phyloP scores from a whole-genome alignment of 441 rosid species.

The Codiaeum variegatum region DNA sequence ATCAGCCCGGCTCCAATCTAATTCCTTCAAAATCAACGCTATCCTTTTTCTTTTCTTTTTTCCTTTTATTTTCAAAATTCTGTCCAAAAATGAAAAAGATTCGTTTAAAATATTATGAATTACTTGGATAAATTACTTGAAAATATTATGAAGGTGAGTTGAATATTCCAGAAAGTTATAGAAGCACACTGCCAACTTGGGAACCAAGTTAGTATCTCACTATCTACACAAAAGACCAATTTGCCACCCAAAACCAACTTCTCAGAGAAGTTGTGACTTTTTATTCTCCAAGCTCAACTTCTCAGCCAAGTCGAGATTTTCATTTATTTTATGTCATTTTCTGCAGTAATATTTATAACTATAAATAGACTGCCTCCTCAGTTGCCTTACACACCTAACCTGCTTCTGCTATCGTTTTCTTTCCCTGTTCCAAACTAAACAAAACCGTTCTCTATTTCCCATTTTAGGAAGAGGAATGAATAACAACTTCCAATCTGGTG shows the following conservation, averaged over 20 bases:
- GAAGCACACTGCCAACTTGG: not conserved
- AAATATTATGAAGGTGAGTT: too few species aligned
- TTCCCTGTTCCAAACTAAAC: not conserved
- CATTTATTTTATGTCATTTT: too few species aligned
- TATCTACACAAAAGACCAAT: not conserved
- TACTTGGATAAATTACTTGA: too few species aligned
- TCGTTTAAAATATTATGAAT: too few species aligned
- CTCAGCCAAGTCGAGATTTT: not conserved
- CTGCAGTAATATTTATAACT: not conserved
- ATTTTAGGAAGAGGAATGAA: constrained; percentile 29
- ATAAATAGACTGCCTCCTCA: not conserved
- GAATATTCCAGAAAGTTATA: constrained; percentile 4
- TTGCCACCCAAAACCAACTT: not conserved
- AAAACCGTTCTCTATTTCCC: not conserved
- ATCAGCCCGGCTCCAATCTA: too few species aligned
- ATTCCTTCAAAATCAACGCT: too few species aligned
- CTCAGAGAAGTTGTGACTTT: not conserved
- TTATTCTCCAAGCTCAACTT: not conserved
- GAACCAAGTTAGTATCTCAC: not conserved
- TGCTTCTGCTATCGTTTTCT: not conserved
- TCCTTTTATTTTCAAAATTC: too few species aligned
- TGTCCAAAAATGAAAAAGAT: too few species aligned
- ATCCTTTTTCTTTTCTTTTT: too few species aligned
- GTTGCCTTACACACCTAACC: not conserved
- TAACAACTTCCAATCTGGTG: not conserved